Conservation (phyloP, 331 rosid genomes). For the Acacia concinna region DNA sequence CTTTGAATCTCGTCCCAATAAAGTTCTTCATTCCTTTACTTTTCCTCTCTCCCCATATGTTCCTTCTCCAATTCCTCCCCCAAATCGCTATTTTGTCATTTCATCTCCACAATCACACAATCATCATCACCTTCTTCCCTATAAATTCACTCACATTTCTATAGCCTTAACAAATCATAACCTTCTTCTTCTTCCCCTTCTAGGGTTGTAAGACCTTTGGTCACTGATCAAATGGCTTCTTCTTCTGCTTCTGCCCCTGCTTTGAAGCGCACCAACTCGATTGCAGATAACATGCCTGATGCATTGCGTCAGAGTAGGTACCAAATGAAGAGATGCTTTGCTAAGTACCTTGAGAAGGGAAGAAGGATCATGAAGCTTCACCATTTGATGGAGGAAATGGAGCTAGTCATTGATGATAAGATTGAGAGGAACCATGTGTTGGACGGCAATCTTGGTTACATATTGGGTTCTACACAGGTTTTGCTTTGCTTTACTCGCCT, state of each 20-base stretch:
- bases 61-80: constrained; percentile 40
- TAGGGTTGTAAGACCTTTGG: not conserved
- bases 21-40: constrained; percentile 45
- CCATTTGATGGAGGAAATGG: constrained; percentile 80
- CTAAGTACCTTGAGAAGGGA: constrained; percentile 73
- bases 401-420: constrained; percentile 55
- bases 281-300: constrained; percentile 68
- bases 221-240: constrained; percentile 35
- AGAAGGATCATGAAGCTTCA: constrained; percentile 64
- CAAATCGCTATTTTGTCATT: not conserved
- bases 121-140: not conserved
- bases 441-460: constrained; percentile 69
- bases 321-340: constrained; percentile 85
- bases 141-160: constrained; percentile 39
- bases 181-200: not conserved
- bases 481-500: not conserved
- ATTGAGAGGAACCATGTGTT: constrained; percentile 57
- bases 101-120: not conserved
- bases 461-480: constrained; percentile 77
- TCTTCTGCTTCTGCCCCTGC: constrained; percentile 38
- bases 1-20: constrained; percentile 33
- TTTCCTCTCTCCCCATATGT: constrained; percentile 38
- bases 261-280: constrained; percentile 49
- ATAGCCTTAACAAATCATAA: not conserved
- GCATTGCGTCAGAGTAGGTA: constrained; percentile 71